A percentile compares a stretch with the other conserved stretches of the same genome.
Evolutionary conservation across 495 filamentous ascomycete genomes (phyloP).

Genomic region (Zalerion maritima): DNA sequence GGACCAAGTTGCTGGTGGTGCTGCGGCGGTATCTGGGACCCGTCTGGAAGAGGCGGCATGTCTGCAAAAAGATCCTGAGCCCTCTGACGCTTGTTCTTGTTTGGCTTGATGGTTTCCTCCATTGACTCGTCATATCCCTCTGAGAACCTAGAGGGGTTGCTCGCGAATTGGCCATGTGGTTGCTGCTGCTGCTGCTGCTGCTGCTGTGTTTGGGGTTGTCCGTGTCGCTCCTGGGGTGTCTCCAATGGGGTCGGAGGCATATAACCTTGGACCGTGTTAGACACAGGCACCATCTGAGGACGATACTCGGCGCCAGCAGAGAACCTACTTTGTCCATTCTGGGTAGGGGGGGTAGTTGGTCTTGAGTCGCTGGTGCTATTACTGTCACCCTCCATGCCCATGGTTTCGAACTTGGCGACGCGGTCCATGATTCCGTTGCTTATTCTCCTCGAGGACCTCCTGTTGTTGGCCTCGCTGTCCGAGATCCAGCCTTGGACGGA

Average conservation of each 20-base stretch:
- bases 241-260: constrained; percentile 35
- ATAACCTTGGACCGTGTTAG: constrained; percentile 19
- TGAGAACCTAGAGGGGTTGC: constrained; percentile 27
- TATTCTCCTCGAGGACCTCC: constrained; percentile 27
- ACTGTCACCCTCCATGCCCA: constrained; percentile 23
- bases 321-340: constrained; percentile 38
- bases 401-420: constrained; percentile 34
- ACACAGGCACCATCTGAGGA: constrained; percentile 3
- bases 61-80: constrained; percentile 28
- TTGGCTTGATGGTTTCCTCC: constrained; percentile 42
- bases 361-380: no score
- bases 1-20: no score
- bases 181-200: constrained; percentile 14
- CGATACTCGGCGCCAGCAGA: neutral
- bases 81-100: constrained; percentile 15
- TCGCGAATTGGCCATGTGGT: constrained; percentile 11
- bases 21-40: constrained; percentile 13
- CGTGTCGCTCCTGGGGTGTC: constrained; percentile 24
- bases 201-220: constrained; percentile 19
- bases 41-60: constrained; percentile 27
- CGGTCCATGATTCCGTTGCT: constrained; percentile 40
- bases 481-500: no score
- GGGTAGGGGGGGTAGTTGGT: constrained; percentile 43
- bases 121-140: constrained; percentile 41
- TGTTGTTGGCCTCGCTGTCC: no score